Evolutionary conservation across 2,329 filamentous ascomycete genomes (phyloP).

Genomic region (Colletotrichum tabaci): DNA sequence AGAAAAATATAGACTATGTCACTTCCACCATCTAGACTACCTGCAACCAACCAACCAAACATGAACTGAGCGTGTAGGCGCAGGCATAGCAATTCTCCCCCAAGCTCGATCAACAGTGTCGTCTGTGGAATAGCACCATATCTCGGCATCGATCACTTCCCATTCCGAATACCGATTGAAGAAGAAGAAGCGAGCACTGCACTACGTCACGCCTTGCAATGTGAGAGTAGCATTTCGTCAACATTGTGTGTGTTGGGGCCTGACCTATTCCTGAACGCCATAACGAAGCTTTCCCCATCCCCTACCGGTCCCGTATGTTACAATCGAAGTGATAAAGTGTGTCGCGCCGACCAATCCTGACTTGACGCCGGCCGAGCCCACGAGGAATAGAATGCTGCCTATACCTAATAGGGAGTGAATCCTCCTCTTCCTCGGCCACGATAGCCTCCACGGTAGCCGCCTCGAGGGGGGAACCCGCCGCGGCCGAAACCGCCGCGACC

Average conservation of each 20-base stretch:
- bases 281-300: constrained; percentile 33
- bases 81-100: not conserved
- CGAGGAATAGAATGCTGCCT: constrained; percentile 8
- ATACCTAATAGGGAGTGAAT: constrained; percentile 73
- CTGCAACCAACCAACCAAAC: too few relatives aligned
- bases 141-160: not conserved
- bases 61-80: not conserved
- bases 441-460: constrained; percentile 78
- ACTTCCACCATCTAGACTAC: not conserved
- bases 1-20: too few relatives aligned
- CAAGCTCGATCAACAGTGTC: not conserved
- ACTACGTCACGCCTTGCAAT: constrained; percentile 6
- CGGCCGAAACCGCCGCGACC: constrained; percentile 67
- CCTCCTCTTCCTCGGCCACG: constrained; percentile 76
- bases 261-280: constrained; percentile 40
- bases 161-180: not conserved
- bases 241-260: constrained; percentile 24
- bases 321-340: constrained; percentile 33
- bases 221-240: constrained; percentile 20
- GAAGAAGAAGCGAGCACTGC: not conserved
- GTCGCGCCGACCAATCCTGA: constrained; percentile 5
- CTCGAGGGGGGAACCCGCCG: constrained; percentile 68
- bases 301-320: constrained; percentile 40
- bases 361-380: not conserved
- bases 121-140: not conserved